phyloP scores from a whole-genome alignment of 2,329 filamentous ascomycete species.

The Tolypocladium tropicale region DNA sequence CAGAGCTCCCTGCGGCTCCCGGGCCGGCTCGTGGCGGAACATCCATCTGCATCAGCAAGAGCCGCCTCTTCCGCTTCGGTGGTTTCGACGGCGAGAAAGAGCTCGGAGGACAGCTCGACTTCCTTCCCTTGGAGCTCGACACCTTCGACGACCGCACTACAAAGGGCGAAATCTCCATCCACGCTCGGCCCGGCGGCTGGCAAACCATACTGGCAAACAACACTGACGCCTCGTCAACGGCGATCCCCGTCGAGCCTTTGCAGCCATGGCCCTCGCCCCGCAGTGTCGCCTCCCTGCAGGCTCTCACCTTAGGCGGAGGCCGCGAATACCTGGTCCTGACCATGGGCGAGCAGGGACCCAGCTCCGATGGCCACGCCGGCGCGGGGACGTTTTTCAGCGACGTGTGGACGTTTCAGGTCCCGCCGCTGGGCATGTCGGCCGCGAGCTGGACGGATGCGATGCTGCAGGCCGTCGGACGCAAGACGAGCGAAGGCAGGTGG shows the following conservation, averaged over 20 bases:
- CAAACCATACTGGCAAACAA: slow-evolving; percentile 35
- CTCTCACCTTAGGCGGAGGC: slow-evolving; percentile 47
- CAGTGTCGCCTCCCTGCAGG: slow-evolving; percentile 42
- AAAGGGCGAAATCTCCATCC: slow-evolving; percentile 38
- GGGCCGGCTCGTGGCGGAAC: slow-evolving; percentile 57
- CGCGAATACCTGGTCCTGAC: slow-evolving; percentile 52
- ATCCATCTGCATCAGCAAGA: slow-evolving; percentile 52
- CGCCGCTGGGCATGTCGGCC: slow-evolving; percentile 40
- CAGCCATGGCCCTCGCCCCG: slow-evolving; percentile 42
- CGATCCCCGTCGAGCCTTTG: slow-evolving; percentile 20
- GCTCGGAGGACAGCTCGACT: slow-evolving; percentile 62
- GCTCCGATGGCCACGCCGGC: slow-evolving; percentile 35
- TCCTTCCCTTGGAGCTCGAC: slow-evolving; percentile 48
- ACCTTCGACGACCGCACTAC: slow-evolving; percentile 40
- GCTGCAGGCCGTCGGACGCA: slow-evolving; percentile 38
- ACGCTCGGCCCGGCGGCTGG: slow-evolving; percentile 41
- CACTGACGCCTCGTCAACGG: slow-evolving; percentile 19
- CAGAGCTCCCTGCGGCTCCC: slow-evolving; percentile 55
- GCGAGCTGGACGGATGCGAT: slow-evolving; percentile 48
- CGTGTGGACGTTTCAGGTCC: slow-evolving; percentile 55
- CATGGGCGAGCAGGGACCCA: slow-evolving; percentile 46
- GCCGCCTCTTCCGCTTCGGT: slow-evolving; percentile 66
- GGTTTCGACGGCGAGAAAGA: slow-evolving; percentile 65
- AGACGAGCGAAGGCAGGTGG: slow-evolving; percentile 51
- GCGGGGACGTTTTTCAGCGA: slow-evolving; percentile 47